Evolutionary conservation across 2,329 filamentous ascomycete genomes (phyloP), one percentile per base, ranked within the genome.

Genomic region (Cercospora sojina): DNA sequence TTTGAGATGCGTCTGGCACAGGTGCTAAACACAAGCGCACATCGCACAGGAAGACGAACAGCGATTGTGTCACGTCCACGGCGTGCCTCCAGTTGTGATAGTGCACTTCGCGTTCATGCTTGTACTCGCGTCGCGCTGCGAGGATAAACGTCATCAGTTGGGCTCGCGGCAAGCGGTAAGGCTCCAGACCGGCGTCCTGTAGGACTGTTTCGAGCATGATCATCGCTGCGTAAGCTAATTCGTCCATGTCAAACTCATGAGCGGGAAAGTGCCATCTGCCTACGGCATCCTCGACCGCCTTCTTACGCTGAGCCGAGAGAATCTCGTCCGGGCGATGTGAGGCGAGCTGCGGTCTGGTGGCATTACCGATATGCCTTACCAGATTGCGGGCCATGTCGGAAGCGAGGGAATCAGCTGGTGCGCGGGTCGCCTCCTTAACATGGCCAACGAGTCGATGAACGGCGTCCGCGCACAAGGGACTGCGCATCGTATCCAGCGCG

Each of bases 81-180:
- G 97, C 95, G 79, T 99, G 95, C 63, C 94, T 91, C 78, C 98
- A 99, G 80, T 99, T 99, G 83, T 99, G 95, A 76, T 98, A 99
- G 49, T 74, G 73, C 18, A 77, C 75, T 49, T 77, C 74, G 13
- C 71, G 69, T 59, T 77, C 72, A 23, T 88, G 91, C 78, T 98
- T 98, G 81, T 99, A 99, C n/a, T 95, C 92, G 57, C 90, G 89
- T 68, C 94, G 90, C 75, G 93, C 95, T 62, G 93, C 93, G 69
- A 96, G 86, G 67, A 98, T 83, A 75, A 97, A 98, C 62, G 87
- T 89, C 70, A 91, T 90, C 29, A 99, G 83, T 77, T 96, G 90
- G 67, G 70, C 62, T 67, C 72, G 72, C 70, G 72, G 69, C 6
- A 76, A 59, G 6, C 68, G 25, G 60, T 74, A 98, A 59, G 86